Percentiles rank a stretch among this genome's conserved stretches.
Evolutionary conservation across 768 basidiomycete species (phyloP).

Genomic region (Suillus subalutaceus): DNA sequence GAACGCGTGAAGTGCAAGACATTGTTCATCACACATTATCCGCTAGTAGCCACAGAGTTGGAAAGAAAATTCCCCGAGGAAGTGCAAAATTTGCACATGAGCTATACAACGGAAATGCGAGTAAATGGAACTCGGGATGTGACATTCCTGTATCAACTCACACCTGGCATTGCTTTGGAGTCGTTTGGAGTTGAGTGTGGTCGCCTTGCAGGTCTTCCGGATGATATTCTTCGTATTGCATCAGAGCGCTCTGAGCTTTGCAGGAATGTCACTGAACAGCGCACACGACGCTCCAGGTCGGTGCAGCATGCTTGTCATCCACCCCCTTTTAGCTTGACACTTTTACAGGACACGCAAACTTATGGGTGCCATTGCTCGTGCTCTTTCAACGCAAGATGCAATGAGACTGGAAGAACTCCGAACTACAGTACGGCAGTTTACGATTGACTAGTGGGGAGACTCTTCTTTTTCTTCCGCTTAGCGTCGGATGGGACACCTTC

Average conservation of each 20-base stretch:
- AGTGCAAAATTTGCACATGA: slow-evolving; percentile 86
- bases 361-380: not conserved
- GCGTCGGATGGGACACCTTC: slow-evolving; percentile 38
- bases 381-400: slow-evolving; percentile 16
- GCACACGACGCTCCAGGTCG: slow-evolving; percentile 54
- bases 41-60: slow-evolving; percentile 73
- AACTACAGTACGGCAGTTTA: slow-evolving; percentile 13
- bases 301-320: slow-evolving; percentile 14
- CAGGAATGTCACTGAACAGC: slow-evolving; percentile 52
- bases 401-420: slow-evolving; percentile 26
- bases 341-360: slow-evolving; percentile 3
- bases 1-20: slow-evolving; percentile 64
- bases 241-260: slow-evolving; percentile 55
- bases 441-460: slow-evolving; percentile 21
- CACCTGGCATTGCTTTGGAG: slow-evolving; percentile 72
- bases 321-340: not conserved
- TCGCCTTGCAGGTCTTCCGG: slow-evolving; percentile 82
- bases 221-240: slow-evolving; percentile 66
- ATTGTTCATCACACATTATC: slow-evolving; percentile 96
- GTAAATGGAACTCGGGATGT: slow-evolving; percentile 79
- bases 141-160: slow-evolving; percentile 83
- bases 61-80: slow-evolving; percentile 59
- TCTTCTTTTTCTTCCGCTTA: slow-evolving; percentile 50
- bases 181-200: slow-evolving; percentile 95
- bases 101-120: slow-evolving; percentile 68